phyloP scores from a whole-genome alignment of 2,329 filamentous ascomycete species.

The Stemphylium vesicarium region DNA sequence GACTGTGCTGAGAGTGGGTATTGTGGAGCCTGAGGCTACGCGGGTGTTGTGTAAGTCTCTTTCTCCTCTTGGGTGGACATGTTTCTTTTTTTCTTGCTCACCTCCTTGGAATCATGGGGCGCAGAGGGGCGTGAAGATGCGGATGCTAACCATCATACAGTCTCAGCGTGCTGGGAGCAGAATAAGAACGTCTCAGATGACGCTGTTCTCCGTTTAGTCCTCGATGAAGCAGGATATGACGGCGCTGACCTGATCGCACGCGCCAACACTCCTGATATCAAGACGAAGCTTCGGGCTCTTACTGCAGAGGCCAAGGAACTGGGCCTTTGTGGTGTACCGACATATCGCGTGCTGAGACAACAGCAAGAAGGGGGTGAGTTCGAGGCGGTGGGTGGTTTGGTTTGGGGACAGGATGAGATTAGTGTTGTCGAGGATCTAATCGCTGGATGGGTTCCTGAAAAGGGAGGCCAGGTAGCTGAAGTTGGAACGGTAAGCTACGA shows the following conservation, averaged over 20 bases:
- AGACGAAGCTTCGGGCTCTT: slow-evolving; percentile 32
- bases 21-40: slow-evolving; percentile 33
- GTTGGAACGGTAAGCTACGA: slow-evolving; percentile 13
- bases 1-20: slow-evolving; percentile 38
- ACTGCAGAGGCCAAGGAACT: slow-evolving; percentile 40
- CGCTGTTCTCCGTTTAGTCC: slow-evolving; percentile 25
- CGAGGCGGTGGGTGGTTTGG: slow-evolving; percentile 29
- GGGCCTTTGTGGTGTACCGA: slow-evolving; percentile 45
- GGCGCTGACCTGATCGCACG: slow-evolving; percentile 32
- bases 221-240: slow-evolving; percentile 37
- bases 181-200: slow-evolving; percentile 40
- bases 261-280: slow-evolving; percentile 32
- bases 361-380: slow-evolving; percentile 11
- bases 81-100: not conserved
- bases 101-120: not conserved
- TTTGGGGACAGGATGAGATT: slow-evolving; percentile 46
- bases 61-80: not conserved
- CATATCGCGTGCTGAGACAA: slow-evolving; percentile 37
- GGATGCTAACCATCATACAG: slow-evolving; percentile 19
- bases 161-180: slow-evolving; percentile 43
- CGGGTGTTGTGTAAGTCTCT: slow-evolving; percentile 32
- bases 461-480: slow-evolving; percentile 10
- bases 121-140: not conserved
- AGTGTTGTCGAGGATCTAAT: slow-evolving; percentile 45
- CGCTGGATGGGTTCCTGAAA: slow-evolving; percentile 36